Evolutionary conservation across 2,329 filamentous ascomycete species (phyloP).

Genomic region (Stagonosporopsis rhizophila): DNA sequence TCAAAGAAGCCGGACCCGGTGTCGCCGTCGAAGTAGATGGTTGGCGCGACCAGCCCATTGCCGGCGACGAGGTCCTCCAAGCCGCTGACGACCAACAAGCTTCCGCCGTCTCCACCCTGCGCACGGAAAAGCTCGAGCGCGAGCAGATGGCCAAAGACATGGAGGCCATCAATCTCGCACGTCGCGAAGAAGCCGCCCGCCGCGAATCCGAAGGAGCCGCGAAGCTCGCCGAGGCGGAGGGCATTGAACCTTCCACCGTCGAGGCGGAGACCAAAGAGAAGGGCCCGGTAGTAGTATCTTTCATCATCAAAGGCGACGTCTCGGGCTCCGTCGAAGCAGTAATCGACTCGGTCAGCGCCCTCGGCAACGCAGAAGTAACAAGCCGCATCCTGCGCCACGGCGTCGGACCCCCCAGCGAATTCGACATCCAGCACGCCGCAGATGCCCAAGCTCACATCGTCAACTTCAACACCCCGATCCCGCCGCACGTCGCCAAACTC

Average conservation of each 20-base stretch:
- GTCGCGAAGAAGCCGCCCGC: slow-evolving; percentile 65
- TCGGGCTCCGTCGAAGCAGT: slow-evolving; percentile 94
- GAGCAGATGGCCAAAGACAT: slow-evolving; percentile 71
- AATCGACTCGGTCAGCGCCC: slow-evolving; percentile 73
- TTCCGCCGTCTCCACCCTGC: slow-evolving; percentile 77
- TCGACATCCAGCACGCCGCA: slow-evolving; percentile 86
- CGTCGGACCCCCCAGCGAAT: slow-evolving; percentile 82
- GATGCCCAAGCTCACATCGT: slow-evolving; percentile 78
- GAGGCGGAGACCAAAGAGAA: slow-evolving; percentile 54
- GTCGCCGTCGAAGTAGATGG: slow-evolving; percentile 92
- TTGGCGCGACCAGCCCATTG: slow-evolving; percentile 87
- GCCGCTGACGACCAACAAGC: slow-evolving; percentile 79
- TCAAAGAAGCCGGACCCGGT: slow-evolving; percentile 80
- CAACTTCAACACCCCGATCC: slow-evolving; percentile 81
- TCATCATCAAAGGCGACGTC: slow-evolving; percentile 92
- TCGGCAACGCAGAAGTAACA: slow-evolving; percentile 85
- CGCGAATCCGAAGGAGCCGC: slow-evolving; percentile 65
- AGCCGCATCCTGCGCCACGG: slow-evolving; percentile 78
- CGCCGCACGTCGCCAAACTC: slow-evolving; percentile 70
- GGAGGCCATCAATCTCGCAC: slow-evolving; percentile 76
- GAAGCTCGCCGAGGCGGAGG: slow-evolving; percentile 35
- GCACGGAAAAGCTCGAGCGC: slow-evolving; percentile 73
- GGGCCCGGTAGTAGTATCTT: slow-evolving; percentile 69
- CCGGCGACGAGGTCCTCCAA: slow-evolving; percentile 87
- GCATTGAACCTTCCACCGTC: slow-evolving; percentile 27